Conservation (phyloP, 192 early-diverging fungal species). For the Entomortierella beljakovae region DNA sequence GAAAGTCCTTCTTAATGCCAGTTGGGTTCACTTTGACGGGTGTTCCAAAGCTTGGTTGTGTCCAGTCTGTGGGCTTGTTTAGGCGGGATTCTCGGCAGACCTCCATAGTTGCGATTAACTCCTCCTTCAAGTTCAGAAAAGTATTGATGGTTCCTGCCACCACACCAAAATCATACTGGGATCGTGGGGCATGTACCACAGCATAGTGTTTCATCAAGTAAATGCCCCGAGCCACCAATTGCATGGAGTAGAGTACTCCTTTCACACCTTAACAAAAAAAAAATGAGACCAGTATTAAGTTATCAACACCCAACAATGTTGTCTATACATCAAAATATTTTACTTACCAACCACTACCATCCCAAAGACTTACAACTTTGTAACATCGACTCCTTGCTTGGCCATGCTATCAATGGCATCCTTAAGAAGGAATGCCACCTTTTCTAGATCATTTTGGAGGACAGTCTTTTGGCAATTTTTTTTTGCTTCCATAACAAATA, state of each 20-base stretch:
- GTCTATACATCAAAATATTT: neutral
- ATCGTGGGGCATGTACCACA: constrained; percentile 17
- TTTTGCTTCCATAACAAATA: constrained; percentile 28
- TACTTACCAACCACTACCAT: constrained; percentile 23
- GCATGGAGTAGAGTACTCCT: constrained; percentile 24
- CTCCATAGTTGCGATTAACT: constrained; percentile 14
- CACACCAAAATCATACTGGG: constrained; percentile 21
- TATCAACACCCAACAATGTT: neutral
- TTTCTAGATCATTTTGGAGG: constrained; percentile 26
- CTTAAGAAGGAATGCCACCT: constrained; percentile 22
- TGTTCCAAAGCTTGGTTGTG: constrained; percentile 28
- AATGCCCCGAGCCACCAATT: constrained; percentile 13
- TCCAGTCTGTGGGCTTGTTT: constrained; percentile 13
- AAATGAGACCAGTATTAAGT: neutral
- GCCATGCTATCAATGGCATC: constrained; percentile 32
- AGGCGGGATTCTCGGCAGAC: constrained; percentile 12
- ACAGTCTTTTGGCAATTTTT: constrained; percentile 12
- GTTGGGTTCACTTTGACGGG: constrained; percentile 21
- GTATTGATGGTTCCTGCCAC: constrained; percentile 21
- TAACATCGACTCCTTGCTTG: constrained; percentile 20
- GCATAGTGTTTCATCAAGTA: constrained; percentile 22
- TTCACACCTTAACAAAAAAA: constrained; percentile 19
- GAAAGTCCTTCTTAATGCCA: constrained; percentile 13
- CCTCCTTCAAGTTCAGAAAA: constrained; percentile 16
- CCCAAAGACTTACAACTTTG: constrained; percentile 16